A percentile compares a stretch with the other conserved stretches of the same genome.
These are phyloP conservation scores for Sordariomycetes sp. DNA, from an alignment of 2,329 filamentous ascomycete species.

Conservation along the genomic window DNA sequence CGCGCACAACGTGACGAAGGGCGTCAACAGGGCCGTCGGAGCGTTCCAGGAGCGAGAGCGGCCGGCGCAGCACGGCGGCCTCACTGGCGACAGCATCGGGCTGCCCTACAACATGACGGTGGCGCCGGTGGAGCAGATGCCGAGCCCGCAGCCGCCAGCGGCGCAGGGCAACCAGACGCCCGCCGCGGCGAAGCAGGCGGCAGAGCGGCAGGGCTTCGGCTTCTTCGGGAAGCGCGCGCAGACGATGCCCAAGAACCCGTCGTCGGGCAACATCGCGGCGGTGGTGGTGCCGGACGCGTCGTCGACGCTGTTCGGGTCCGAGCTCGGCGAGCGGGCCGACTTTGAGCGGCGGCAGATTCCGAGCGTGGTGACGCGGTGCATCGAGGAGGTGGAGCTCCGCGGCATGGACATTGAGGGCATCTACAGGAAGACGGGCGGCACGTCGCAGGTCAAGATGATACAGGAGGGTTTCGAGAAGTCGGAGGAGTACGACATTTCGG, in stretches of 20 bases:
- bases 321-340: conserved; percentile 73
- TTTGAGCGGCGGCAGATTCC: conserved; percentile 84
- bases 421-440: conserved; percentile 93
- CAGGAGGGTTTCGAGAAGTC: conserved; percentile 84
- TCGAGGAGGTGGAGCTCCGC: conserved; percentile 88
- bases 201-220: conserved; percentile 47
- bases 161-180: conserved; percentile 13
- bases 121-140: conserved; percentile 32
- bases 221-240: conserved; percentile 49
- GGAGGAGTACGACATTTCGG: conserved; percentile 82
- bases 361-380: conserved; percentile 80
- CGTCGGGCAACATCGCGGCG: conserved; percentile 23
- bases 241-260: conserved; percentile 28
- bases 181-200: conserved; percentile 2
- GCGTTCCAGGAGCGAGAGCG: conserved; percentile 50
- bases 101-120: conserved; percentile 60
- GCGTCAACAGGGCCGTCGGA: conserved; percentile 82
- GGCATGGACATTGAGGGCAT: conserved; percentile 98
- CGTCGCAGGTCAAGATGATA: conserved; percentile 78
- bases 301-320: conserved; percentile 69
- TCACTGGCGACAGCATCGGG: conserved; percentile 51
- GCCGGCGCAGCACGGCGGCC: conserved; percentile 29
- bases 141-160: conserved; percentile 15
- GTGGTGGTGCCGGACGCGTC: conserved; percentile 38
- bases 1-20: conserved; percentile 87